phyloP scores from a whole-genome alignment of 2,329 filamentous ascomycete genomes.

The Rhinocladiella similis region DNA sequence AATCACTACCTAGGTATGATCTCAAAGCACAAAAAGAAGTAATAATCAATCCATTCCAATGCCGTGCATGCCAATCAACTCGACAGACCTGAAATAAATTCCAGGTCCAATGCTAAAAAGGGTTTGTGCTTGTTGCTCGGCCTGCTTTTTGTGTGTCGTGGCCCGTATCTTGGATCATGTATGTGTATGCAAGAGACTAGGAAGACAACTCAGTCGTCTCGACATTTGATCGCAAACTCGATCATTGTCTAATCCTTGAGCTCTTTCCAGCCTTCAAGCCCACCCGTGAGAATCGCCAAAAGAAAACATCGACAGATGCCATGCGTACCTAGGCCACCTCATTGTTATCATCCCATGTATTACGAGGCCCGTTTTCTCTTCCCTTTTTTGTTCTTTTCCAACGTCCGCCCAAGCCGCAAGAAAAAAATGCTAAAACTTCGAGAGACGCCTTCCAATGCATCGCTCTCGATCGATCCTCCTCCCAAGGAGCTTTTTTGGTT shows the following conservation, averaged over 20 bases:
- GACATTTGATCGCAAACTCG: not conserved
- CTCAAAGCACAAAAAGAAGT: no score
- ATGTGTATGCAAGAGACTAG: not conserved
- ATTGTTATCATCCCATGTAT: constrained; percentile 2
- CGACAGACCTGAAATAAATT: not conserved
- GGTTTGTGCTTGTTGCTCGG: not conserved
- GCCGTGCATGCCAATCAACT: not conserved
- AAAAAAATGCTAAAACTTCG: constrained; percentile 21
- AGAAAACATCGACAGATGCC: not conserved
- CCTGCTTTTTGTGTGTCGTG: not conserved
- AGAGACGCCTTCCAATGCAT: constrained; percentile 21
- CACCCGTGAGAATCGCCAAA: constrained; percentile 24
- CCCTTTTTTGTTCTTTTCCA: constrained; percentile 18
- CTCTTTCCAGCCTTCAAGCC: not conserved
- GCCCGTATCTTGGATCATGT: not conserved
- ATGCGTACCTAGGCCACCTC: constrained; percentile 2
- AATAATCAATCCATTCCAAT: not conserved
- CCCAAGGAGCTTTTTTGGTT: constrained; percentile 5
- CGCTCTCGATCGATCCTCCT: not conserved
- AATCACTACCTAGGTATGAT: no score
- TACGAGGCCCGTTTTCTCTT: constrained; percentile 17
- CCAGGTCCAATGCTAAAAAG: not conserved
- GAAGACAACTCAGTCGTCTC: not conserved
- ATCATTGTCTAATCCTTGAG: not conserved
- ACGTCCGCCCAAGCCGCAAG: constrained; percentile 8